Evolutionary conservation across 768 basidiomycete genomes (phyloP).

Genomic region (Psilocybe sp.): DNA sequence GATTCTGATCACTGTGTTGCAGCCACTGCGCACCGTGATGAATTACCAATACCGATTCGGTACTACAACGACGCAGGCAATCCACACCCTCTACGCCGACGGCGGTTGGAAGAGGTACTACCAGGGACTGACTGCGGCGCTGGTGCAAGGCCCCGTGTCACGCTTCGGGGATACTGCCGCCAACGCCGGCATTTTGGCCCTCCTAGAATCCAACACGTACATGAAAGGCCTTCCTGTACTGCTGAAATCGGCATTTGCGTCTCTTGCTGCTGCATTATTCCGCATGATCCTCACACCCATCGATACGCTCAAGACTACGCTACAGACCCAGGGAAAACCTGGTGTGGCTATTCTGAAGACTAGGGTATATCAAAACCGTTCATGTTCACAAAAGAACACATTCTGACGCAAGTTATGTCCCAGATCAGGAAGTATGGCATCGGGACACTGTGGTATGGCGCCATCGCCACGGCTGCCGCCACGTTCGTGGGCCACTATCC

Average conservation of each 20-base stretch:
- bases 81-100: conserved; percentile 65
- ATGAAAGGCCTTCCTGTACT: conserved; percentile 59
- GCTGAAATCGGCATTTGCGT: conserved; percentile 79
- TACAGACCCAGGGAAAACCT: conserved; percentile 83
- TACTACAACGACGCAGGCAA: conserved; percentile 65
- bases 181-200: conserved; percentile 86
- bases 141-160: conserved; percentile 79
- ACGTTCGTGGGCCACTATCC: conserved; percentile 94
- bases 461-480: conserved; percentile 87
- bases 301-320: conserved; percentile 92
- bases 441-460: conserved; percentile 84
- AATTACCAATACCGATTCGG: conserved; percentile 95
- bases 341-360: conserved; percentile 65
- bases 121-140: conserved; percentile 81
- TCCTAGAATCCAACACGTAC: conserved; percentile 74
- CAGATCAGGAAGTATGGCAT: conserved; percentile 77
- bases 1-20: not conserved
- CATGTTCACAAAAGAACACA: not conserved
- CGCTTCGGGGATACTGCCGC: conserved; percentile 96
- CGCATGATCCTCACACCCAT: conserved; percentile 91
- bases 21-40: conserved; percentile 96
- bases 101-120: conserved; percentile 87
- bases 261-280: conserved; percentile 77
- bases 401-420: not conserved
- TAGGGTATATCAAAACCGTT: conserved; percentile 43